Evolutionary conservation across 208 protist genomes (phyloP), one percentile per base, ranked within the genome.

Genomic region (Leishmania martiniquensis): DNA sequence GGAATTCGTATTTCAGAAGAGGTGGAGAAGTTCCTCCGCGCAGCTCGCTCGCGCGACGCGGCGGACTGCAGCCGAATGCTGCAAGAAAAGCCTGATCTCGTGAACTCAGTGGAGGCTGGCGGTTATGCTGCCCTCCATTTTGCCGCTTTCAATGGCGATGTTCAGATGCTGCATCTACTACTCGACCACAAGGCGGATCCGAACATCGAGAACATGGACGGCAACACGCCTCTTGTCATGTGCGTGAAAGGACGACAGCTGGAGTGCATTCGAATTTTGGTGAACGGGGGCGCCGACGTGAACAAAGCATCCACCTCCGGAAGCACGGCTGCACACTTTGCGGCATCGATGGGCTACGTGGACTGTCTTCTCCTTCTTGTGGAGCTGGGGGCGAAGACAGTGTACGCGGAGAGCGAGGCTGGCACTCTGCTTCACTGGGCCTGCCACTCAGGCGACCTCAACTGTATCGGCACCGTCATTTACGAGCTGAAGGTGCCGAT

Each of bases 101-200:
- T 95, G 52, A 91, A 96, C 83, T 65, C 78, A 0, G 80, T 89
- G 25, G 94, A 97, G 83, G 94, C 92, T 6, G 92, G 92, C 32
- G 94, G 94, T 70, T 96, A 93, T 76, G 65, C 82, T 47, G 93
- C 93, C 7, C 88, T 97, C n/a, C 94, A 97, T 85, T 97, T 97
- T 69, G 92, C 92, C 54, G 91, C 94, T 17, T 96, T 93, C 80
- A 96, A 95, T 57, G 94, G 94, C 32, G 90, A 96, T 69, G 42
- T 87, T 3, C 78, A 82, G 44, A 93, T 96, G 90, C 80, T 97
- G 55, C 69, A 82, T 25, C 83, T 95, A 78, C 83, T 96, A 22
- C 80, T 96, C 9, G 79, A 85, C 25, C 76, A 88, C 77, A 87
- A 89, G 65, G 81, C 92, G 34, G 75, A 89, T 47, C 10, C 93